Evolutionary conservation across 805 yeast genomes (phyloP), one percentile per base, ranked within the genome.

Genomic region (Metschnikowia lachancei): DNA sequence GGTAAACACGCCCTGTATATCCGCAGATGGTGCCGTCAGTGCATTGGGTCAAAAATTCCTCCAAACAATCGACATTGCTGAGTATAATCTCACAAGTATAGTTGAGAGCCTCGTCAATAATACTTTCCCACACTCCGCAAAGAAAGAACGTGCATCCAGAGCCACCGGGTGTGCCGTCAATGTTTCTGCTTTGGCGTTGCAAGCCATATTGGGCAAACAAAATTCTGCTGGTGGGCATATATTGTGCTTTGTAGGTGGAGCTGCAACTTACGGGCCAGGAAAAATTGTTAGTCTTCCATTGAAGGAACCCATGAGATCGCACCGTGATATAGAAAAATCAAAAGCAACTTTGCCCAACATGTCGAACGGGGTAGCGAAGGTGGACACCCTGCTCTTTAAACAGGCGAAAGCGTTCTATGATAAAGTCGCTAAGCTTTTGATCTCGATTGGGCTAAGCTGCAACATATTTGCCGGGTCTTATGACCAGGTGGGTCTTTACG

Each of bases 191-290:
- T 69, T 50, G 56, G 64, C 59, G 41, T 75, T 53, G 35, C 75
- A 47, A 59, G 66, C 70, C 2, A 53, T 67, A 4, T 57, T 72
- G 38, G 76, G 75, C 7, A 71, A 66, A 39, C 69, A 77, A 0
- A 71, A 47, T 17, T 51, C 76, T 24, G 64, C 76, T 1, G 85
- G 85, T 0, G 78, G 82, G 0, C 80, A 79, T 40, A 58, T 81
- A 4, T 59, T 81, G 58, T 61, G 76, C 19, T 82, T 82, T 55
- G 58, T 77, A 4, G 85, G 82, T 24, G 88, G 88, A 1, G 81
- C 85, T 5, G 78, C 85, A 54, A 83, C 87, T 0, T 65, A 66
- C 50, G 87, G 87, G 1, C 85, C 85, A 2, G 89, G 88, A 2
- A 58, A 66, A 32, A 77, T 83, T 29, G 87, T 82, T 10, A 75